Base-by-base conservation (phyloP, 2,329 filamentous ascomycete species). In the Coniella vitis region DNA sequence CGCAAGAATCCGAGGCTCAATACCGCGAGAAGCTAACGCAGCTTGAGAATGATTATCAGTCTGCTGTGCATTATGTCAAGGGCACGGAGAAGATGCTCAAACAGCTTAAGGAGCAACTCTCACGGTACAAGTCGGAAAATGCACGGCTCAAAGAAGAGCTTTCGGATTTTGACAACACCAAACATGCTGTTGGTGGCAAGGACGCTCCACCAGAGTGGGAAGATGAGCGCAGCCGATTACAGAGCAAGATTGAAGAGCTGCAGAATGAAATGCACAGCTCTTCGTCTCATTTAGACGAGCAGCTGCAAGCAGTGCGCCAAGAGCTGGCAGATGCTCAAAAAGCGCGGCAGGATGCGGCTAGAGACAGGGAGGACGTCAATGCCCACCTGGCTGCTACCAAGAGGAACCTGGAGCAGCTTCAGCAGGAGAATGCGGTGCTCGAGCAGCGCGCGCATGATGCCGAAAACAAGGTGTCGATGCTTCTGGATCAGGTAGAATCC, bases 61-160 rank as follows among this genome's bases (percentile, higher is more conserved):
- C 93, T 37, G 91, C 93, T 14, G 90, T 97, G 43, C 93, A 96
- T 67, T 98, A 98, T 62, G 88, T 98, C 57, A 94, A 95, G 68
- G 93, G 93, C 51, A 97, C 93, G 1, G 93, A 98, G 69, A 97
- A 96, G 77, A 96, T 98, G 90, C 79, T 98, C 42, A 90, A 93
- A 68, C 91, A 94, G 66, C 91, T 98, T 76, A 97, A 97, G 72
- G 90, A 96, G 61, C 93, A 98, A 69, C 75, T 98, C n/a, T 77
- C 86, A 47, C 87, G 90, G 50, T 93, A 94, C 69, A 97, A 97
- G 75, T 70, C 81, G 12, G 86, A 93, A 53, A 96, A 96, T 61
- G 72, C 76, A 16, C 86, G 86, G 52, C 74, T 98, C 36, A 90
- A 93, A 65, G 78, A 82, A 40, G 89, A 96, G 60, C 72, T 96